Conservation (phyloP, 148 eudicot species). For the Agrostemma githago region DNA sequence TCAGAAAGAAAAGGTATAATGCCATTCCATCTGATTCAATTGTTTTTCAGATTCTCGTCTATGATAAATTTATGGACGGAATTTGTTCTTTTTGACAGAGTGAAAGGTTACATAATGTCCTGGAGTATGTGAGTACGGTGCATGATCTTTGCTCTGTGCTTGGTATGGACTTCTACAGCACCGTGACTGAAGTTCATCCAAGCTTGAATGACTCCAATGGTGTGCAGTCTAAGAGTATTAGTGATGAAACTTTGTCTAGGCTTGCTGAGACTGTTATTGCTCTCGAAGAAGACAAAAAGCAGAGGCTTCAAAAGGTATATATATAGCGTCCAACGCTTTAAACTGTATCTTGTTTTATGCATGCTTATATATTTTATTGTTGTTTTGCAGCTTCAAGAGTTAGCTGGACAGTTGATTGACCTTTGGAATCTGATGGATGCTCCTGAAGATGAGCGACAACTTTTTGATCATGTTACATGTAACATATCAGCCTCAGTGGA, state of each 20-base stretch:
- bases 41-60: background rate
- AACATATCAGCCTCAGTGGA: conserved; percentile 83
- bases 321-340: background rate
- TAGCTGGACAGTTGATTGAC: conserved; percentile 77
- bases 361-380: background rate
- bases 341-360: background rate
- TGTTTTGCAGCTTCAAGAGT: conserved; percentile 79
- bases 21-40: background rate
- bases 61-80: conserved; percentile 3
- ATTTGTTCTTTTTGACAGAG: conserved; percentile 52
- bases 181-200: conserved; percentile 95
- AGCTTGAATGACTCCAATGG: conserved; percentile 85
- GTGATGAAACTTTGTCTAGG: conserved; percentile 82
- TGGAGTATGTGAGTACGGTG: conserved; percentile 90
- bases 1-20: conserved; percentile 80
- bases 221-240: conserved; percentile 85
- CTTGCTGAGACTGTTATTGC: conserved; percentile 83
- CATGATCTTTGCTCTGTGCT: conserved; percentile 98
- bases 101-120: conserved; percentile 93
- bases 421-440: conserved; percentile 98
- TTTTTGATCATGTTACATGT: conserved; percentile 94
- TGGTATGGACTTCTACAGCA: conserved; percentile 88
- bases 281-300: conserved; percentile 81
- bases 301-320: conserved; percentile 81
- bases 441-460: conserved; percentile 60